Evolutionary conservation across 1,139 yeast species (phyloP).

Genomic region (Groenewaldozyma auringiensis): DNA sequence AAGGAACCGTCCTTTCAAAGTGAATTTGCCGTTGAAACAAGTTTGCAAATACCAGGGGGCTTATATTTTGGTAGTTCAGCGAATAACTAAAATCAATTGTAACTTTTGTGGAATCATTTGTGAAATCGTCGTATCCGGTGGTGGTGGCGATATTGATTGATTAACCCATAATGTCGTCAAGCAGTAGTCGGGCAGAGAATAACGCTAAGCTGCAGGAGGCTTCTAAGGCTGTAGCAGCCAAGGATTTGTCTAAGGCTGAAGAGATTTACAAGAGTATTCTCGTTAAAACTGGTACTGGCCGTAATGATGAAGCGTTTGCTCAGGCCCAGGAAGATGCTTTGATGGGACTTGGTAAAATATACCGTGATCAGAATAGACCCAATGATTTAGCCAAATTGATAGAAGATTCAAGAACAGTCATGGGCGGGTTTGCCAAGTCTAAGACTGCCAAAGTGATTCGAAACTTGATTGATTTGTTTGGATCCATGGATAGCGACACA

Average conservation of each 20-base stretch:
- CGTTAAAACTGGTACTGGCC: constrained; percentile 20
- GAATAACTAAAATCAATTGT: no score
- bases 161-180: neutral
- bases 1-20: no score
- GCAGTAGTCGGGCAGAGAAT: neutral
- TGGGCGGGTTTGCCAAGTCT: constrained; percentile 77
- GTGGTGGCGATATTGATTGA: neutral
- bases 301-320: constrained; percentile 33
- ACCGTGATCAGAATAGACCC: constrained; percentile 33
- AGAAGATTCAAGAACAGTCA: constrained; percentile 58
- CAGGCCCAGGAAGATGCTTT: constrained; percentile 34
- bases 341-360: constrained; percentile 30
- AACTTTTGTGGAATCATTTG: no score
- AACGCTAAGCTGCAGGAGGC: constrained; percentile 40
- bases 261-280: constrained; percentile 42
- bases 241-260: constrained; percentile 52
- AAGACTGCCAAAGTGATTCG: constrained; percentile 82
- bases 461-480: constrained; percentile 61
- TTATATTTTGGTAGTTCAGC: no score
- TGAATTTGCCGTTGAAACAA: no score
- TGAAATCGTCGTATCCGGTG: no score
- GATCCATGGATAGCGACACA: constrained; percentile 40
- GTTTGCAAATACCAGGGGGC: no score
- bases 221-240: constrained; percentile 44
- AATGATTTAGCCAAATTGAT: constrained; percentile 54